Conservation (phyloP, 371 early-diverging fungal species). For the Mucor racemosus region DNA sequence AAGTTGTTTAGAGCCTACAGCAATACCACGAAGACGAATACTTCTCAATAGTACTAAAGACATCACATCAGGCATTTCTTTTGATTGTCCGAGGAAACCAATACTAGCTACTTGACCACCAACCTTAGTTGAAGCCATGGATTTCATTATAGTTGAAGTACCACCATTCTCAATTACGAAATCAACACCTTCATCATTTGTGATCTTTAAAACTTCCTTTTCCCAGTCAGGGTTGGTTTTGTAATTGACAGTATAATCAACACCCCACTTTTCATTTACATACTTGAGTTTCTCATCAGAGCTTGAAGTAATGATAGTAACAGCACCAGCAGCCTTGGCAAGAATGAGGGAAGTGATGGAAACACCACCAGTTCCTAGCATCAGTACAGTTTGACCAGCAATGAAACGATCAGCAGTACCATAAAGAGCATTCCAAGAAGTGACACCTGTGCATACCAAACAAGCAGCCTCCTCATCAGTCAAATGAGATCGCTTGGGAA, state of each 20-base stretch:
- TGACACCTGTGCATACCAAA: constrained; percentile 28
- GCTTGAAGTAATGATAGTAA: constrained; percentile 27
- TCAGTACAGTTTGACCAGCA: constrained; percentile 27
- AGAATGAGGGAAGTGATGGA: constrained; percentile 20
- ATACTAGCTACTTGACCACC: constrained; percentile 21
- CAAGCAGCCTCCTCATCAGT: constrained; percentile 25
- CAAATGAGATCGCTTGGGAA: constrained; percentile 19
- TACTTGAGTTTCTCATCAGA: constrained; percentile 28
- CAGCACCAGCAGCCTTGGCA: constrained; percentile 30
- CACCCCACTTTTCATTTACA: constrained; percentile 23
- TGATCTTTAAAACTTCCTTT: constrained; percentile 21
- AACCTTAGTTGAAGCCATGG: not conserved
- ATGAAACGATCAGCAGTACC: constrained; percentile 9
- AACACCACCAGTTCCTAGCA: constrained; percentile 26
- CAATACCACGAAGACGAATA: constrained; percentile 16
- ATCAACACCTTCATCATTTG: constrained; percentile 17
- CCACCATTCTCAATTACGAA: constrained; percentile 26
- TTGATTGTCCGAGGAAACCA: constrained; percentile 17
- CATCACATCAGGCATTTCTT: constrained; percentile 11
- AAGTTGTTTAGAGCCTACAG: constrained; percentile 22
- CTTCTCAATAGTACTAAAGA: not conserved
- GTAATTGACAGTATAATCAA: constrained; percentile 30
- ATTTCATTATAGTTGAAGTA: constrained; percentile 22
- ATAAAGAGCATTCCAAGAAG: constrained; percentile 19
- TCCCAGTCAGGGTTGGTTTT: constrained; percentile 26